Evolutionary conservation across 148 eudicot species (phyloP), one percentile per base, ranked within the genome.

Genomic region (Rheum nobile): DNA sequence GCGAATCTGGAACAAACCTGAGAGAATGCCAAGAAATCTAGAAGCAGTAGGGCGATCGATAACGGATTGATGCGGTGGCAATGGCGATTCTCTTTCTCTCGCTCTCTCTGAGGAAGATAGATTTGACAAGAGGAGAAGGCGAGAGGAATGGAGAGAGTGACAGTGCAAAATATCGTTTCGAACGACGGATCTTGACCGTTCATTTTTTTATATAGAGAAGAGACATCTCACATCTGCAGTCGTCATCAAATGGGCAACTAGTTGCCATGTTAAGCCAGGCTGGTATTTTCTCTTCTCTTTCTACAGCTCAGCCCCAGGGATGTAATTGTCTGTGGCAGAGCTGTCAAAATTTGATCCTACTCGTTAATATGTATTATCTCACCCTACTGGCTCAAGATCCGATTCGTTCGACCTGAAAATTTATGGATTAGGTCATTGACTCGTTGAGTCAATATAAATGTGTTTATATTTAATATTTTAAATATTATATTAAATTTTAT

Each of bases 41-140:
- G 43, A 59, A 59, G 67, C 14, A 14, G 26, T 59, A 11, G 6
- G 67, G 22, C 22, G 70, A 57, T 65, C n/a, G 70, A 32, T 7
- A 29, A 34, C 70, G 70, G 70, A 10, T 65, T 17, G 70, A 34
- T 34, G 70, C 70, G 70, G 70, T 65, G 70, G 70, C 39, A 65
- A 16, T 31, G 70, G 32, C 39, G 69, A 32, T 8, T 16, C n/a
- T n/a, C 7, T 31, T n/a, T 32, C 21, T 65, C 70, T 32, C 0
- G 14, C 35, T 0, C 22, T 65, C n/a, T n/a, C n/a, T n/a, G n/a
- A n/a, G n/a, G n/a, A 41, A 65, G 22, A 65, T 14, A 17, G 70
- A 65, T 28, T 65, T 65, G 70, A 32, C 41, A 6, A 32, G 12
- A 34, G 70, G 21, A 34, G 41, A 65, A 65, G 16, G 41, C 70